Base-by-base conservation (phyloP, 768 basidiomycete genomes). In the Leucosporidium scottii region DNA sequence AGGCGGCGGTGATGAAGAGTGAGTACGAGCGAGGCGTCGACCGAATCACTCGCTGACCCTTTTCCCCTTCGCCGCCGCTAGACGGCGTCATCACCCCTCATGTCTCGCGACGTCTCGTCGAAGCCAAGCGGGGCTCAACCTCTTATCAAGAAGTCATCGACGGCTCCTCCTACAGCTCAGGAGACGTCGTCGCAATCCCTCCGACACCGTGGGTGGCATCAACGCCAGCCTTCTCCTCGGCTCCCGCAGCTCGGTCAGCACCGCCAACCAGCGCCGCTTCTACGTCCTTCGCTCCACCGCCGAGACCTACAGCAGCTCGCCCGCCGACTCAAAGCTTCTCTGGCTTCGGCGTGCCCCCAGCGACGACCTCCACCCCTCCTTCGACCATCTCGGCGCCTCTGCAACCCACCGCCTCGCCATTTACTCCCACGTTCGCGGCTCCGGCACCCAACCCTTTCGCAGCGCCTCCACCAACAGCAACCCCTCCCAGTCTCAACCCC, bases 121-220 rank as follows among this genome's bases (percentile, higher is more conserved):
- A 77, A 8, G 77, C 69, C 23, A 79, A 79, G 66, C 67, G 74
- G 17, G 74, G 75, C 27, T 54, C 51, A 25, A 65, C 71, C 1
- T 63, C 74, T 3, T 77, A 77, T 57, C 73, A 66, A 20, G 67
- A 74, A 36, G 73, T 80, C 23, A 78, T 79, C 65, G 78, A 79
- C 61, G 79, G 78, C 20, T 20, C 70, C 39, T 65, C 67, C 0
- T 74, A 76, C n/a, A 66, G 70, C 13, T 12, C 71, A 6, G 62
- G 53, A 13, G 61, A 74, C 23, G 76, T 74, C 30, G 27, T 58
- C 3, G 5, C 57, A 5, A n/a, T 63, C 78, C 74, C 77, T 60
- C 63, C 71, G 75, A 75, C 78, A 75, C 74, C 59, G 74, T 72
- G 68, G 76, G 74, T 58, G 77, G 75, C 61, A 79, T 74, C 68